Base-by-base conservation (phyloP, 306 rosid genomes). In the Prunus dulcis region DNA sequence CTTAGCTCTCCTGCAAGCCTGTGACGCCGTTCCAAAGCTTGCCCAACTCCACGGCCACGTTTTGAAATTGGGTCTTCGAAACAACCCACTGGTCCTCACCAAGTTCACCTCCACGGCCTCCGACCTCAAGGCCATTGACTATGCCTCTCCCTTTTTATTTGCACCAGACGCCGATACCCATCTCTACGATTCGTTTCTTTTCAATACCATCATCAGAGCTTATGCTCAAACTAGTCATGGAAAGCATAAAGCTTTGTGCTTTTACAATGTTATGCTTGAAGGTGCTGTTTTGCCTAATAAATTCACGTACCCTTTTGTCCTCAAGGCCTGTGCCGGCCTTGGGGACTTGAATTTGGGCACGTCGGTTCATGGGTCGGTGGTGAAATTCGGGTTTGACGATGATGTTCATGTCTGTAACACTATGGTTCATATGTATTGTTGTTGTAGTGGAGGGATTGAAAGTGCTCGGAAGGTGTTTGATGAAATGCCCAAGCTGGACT, bases 261-360 rank as follows among this genome's bases (percentile, higher is more conserved):
- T 83, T 47, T 88, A 88, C 63, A 20, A 2, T 41, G 43, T 76
- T 6, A 93, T 93, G 98, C 81, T 88, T 20, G 52, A 41, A 9
- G 79, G n/a, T 60, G 87, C 82, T 22, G 89, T 91, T 80, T 75
- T 65, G 78, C 96, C 98, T 1, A 93, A 91, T 76, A 93, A 94
- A 56, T 90, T 91, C 80, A 90, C 98, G 0, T 93, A 86, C 88
- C 98, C 97, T 3, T 93, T 93, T 80, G 87, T 90, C 2, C 92
- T 93, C 50, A 93, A 93, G 82, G 96, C 89, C 34, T 93, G 97
- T 69, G 97, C 96, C 6, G 96, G 98, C 12, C 30, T 93, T 46
- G 87, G 75, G n/a, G 60, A 57, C 41, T 62, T 90, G 84, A 69
- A 56, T 71, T 63, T 94, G 23, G 97, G 96, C 7, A 77, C 75